Percentiles rank a stretch among this genome's conserved stretches.
These are phyloP conservation scores for Lasiodiplodia sp. DNA, from an alignment of 2,329 filamentous ascomycete genomes.

Conservation along the genomic window DNA sequence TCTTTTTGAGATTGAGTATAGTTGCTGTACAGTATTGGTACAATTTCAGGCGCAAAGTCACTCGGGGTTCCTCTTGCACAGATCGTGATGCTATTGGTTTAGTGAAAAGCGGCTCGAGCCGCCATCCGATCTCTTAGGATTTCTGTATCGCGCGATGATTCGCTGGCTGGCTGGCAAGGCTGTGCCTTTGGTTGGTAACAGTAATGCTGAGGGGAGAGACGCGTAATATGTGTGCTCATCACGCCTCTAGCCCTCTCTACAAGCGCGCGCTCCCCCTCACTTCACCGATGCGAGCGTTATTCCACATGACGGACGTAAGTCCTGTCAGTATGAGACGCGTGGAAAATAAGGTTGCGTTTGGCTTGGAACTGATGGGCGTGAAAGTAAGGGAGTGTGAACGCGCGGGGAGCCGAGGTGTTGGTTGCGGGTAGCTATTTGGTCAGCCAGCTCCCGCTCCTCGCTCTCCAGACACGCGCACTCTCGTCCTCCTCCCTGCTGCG, in stretches of 20 bases:
- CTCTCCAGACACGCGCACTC: too few relatives aligned
- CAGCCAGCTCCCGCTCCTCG: not conserved
- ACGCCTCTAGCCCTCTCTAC: not conserved
- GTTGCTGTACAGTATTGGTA: not conserved
- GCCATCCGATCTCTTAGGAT: not conserved
- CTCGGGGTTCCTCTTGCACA: not conserved
- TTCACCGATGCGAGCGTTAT: not conserved
- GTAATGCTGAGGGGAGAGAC: not conserved
- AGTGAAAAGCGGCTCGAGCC: not conserved
- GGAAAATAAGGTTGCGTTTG: not conserved
- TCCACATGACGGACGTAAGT: not conserved
- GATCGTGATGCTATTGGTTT: not conserved
- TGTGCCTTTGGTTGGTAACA: not conserved
- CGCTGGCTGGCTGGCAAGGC: not conserved
- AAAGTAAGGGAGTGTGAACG: not conserved
- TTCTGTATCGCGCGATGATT: not conserved
- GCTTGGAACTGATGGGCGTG: not conserved
- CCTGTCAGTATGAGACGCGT: not conserved
- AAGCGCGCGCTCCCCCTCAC: not conserved
- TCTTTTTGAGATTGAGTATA: not conserved
- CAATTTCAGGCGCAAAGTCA: not conserved
- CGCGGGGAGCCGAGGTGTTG: not conserved
- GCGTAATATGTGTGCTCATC: not conserved
- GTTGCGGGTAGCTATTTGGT: not conserved
- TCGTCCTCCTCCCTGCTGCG: too few relatives aligned